phyloP scores from a whole-genome alignment of 257 asterid species.

The Eucommia ulmoides region DNA sequence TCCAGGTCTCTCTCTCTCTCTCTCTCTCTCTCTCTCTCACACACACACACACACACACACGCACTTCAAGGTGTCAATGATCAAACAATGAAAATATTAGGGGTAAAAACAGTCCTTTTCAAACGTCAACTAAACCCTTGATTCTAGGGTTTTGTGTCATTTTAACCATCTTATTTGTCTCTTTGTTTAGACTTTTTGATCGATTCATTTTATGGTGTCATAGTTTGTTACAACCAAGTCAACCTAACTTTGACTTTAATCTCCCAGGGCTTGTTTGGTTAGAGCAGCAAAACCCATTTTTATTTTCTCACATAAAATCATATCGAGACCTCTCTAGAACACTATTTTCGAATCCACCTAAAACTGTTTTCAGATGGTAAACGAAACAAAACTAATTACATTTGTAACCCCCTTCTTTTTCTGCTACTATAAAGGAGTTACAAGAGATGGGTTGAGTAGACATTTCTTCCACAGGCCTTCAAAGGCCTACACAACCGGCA shows the following conservation, averaged over 20 bases:
- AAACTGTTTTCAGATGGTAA: no score
- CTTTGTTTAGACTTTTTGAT: conserved; percentile 6
- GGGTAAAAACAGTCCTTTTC: no score
- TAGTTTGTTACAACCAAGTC: conserved; percentile 40
- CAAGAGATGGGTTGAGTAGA: conserved; percentile 2
- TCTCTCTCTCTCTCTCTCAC: background rate
- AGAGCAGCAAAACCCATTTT: no score
- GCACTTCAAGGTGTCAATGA: conserved; percentile 16
- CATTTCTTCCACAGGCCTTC: conserved; percentile 4
- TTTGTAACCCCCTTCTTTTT: background rate
- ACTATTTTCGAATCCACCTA: no score
- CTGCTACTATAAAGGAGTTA: background rate
- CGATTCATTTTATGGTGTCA: background rate
- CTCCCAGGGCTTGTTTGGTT: no score
- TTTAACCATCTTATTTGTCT: no score
- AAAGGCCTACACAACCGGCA: background rate
- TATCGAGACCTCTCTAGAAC: no score
- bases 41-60: background rate
- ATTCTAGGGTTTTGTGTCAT: conserved; percentile 30
- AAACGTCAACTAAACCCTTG: conserved; percentile 10
- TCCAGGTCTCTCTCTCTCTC: conserved; percentile 31
- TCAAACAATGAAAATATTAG: no score
- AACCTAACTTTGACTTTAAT: conserved; percentile 40
- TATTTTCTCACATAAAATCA: no score
- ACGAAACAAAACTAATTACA: no score